These are phyloP conservation scores for Globisporangium middletonii DNA, from an alignment of 352 stramenopile genomes.

Conservation along the genomic window DNA sequence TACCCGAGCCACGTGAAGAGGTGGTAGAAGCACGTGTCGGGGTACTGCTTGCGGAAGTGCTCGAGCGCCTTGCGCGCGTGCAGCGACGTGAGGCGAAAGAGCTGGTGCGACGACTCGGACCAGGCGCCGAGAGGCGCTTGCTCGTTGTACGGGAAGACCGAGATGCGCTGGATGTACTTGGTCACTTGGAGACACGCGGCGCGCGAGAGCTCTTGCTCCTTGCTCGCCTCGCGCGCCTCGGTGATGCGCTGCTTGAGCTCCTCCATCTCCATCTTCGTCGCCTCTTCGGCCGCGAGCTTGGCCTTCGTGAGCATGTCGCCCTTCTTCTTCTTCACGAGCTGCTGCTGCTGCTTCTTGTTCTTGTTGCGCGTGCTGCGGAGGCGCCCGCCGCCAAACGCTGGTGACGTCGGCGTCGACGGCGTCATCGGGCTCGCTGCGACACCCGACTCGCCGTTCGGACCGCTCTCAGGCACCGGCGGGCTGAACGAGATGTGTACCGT, in stretches of 20 bases:
- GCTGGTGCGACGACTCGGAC: conserved; percentile 74
- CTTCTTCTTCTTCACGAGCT: conserved; percentile 85
- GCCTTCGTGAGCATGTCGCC: conserved; percentile 84
- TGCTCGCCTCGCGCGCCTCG: conserved; percentile 70
- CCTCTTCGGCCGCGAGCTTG: conserved; percentile 79
- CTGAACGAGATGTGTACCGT: conserved; percentile 79
- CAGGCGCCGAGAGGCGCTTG: conserved; percentile 66
- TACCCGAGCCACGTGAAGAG: conserved; percentile 82
- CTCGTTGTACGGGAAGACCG: conserved; percentile 79
- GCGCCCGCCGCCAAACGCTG: conserved; percentile 59
- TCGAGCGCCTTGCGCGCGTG: conserved; percentile 73
- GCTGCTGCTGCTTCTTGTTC: conserved; percentile 77
- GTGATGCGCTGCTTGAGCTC: conserved; percentile 78
- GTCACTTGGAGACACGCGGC: conserved; percentile 70
- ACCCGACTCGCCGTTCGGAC: conserved; percentile 71
- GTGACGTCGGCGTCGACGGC: conserved; percentile 77
- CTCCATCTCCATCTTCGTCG: conserved; percentile 86
- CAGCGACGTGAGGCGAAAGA: conserved; percentile 75
- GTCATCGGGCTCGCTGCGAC: conserved; percentile 84
- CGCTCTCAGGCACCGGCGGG: conserved; percentile 72
- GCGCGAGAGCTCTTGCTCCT: conserved; percentile 73
- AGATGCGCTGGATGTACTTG: conserved; percentile 84
- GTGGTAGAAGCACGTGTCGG: conserved; percentile 84
- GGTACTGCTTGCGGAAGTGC: conserved; percentile 81
- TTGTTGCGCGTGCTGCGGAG: conserved; percentile 79